Evolutionary conservation across 805 yeast genomes (phyloP).

Genomic region (Candida argentea): DNA sequence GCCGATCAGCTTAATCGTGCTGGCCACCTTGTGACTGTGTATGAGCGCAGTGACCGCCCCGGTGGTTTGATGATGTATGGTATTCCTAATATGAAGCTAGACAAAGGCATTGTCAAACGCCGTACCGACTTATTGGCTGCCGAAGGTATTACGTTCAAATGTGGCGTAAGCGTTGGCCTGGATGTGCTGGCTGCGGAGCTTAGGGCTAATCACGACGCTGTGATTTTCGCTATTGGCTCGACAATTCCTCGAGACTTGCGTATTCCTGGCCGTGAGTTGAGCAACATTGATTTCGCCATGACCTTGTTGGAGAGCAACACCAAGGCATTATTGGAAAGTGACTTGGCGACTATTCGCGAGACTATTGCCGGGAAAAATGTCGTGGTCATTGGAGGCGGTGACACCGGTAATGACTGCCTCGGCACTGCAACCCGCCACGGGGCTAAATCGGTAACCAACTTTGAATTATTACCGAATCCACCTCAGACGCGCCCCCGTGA

Average conservation of each 20-base stretch:
- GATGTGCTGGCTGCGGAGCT: conserved; percentile 67
- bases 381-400: conserved; percentile 98
- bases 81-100: conserved; percentile 98
- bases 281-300: conserved; percentile 93
- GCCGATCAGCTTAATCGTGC: conserved; percentile 97
- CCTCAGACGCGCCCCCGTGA: conserved; percentile 79
- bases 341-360: conserved; percentile 65
- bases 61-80: conserved; percentile 99
- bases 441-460: conserved; percentile 87
- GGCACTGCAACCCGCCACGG: conserved; percentile 98
- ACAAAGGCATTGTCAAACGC: conserved; percentile 84
- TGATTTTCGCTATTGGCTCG: conserved; percentile 86
- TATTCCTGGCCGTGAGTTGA: conserved; percentile 87
- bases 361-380: conserved; percentile 79
- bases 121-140: conserved; percentile 85
- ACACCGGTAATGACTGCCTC: conserved; percentile 97
- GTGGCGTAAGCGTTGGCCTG: conserved; percentile 76
- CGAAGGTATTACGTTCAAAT: conserved; percentile 77
- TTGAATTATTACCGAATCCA: conserved; percentile 91
- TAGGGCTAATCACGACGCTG: conserved; percentile 63
- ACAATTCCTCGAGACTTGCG: conserved; percentile 92
- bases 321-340: conserved; percentile 73
- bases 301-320: conserved; percentile 81
- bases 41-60: conserved; percentile 88
- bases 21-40: conserved; percentile 86